These are phyloP conservation scores for Grifola frondosa DNA, from an alignment of 1,284 basidiomycete genomes.

Conservation along the genomic window DNA sequence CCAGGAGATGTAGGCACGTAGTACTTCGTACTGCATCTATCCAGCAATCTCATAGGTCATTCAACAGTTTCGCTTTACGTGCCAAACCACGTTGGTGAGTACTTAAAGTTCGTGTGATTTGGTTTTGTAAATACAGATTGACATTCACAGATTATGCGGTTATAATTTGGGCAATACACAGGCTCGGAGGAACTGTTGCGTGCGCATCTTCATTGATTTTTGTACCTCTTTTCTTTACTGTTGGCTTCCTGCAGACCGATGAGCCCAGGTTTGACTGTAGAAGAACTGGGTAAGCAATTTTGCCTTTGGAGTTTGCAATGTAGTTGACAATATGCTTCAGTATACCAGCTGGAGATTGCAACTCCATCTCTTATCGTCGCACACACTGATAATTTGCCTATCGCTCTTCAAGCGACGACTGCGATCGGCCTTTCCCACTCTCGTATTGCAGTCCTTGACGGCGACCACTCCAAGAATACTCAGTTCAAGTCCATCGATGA, in stretches of 20 bases:
- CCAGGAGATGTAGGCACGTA: slow-evolving; percentile 24
- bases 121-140: neutral
- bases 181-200: slow-evolving; percentile 66
- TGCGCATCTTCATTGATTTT: too few relatives aligned
- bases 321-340: slow-evolving; percentile 3
- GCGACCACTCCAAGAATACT: slow-evolving; percentile 2
- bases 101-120: neutral
- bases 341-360: slow-evolving; percentile 54
- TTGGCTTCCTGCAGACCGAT: slow-evolving; percentile 35
- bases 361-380: slow-evolving; percentile 53
- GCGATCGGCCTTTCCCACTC: slow-evolving; percentile 46
- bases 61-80: slow-evolving; percentile 22
- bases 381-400: slow-evolving; percentile 48
- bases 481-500: slow-evolving; percentile 43
- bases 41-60: neutral
- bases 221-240: neutral
- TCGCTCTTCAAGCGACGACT: slow-evolving; percentile 48
- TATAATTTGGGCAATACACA: slow-evolving; percentile 54
- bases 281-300: slow-evolving; percentile 47
- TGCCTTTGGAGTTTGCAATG: neutral
- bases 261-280: slow-evolving; percentile 61
- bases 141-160: slow-evolving; percentile 11
- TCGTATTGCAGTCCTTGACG: slow-evolving; percentile 52
- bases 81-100: slow-evolving; percentile 28
- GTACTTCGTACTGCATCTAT: neutral